These are phyloP conservation scores for Warburgia ugandensis DNA, from an alignment of 164 flowering plant genomes.

Conservation along the genomic window DNA sequence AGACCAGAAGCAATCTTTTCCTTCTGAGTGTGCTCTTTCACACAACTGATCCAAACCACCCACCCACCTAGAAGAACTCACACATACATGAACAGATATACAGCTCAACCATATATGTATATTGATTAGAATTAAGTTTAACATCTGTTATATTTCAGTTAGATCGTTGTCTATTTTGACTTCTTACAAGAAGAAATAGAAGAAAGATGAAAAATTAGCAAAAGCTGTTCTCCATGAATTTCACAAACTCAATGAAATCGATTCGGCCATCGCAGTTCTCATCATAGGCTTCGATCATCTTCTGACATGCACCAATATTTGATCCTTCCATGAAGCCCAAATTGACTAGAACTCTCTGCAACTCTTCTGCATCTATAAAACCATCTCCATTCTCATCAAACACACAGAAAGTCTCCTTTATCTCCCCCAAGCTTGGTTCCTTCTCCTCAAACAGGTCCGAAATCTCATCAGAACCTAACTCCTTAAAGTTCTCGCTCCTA, in stretches of 20 bases:
- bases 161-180: neutral
- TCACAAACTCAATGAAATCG: constrained; percentile 39
- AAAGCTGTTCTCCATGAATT: constrained; percentile 28
- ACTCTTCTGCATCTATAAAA: constrained; percentile 33
- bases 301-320: constrained; percentile 20
- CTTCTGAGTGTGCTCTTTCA: too few relatives aligned
- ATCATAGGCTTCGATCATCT: constrained; percentile 39
- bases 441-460: constrained; percentile 10
- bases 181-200: constrained; percentile 1
- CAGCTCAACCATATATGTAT: too few relatives aligned
- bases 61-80: too few relatives aligned
- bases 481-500: constrained; percentile 10
- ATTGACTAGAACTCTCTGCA: constrained; percentile 26
- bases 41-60: too few relatives aligned
- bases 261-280: constrained; percentile 33
- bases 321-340: constrained; percentile 28
- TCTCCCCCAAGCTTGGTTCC: constrained; percentile 15
- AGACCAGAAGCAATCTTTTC: too few relatives aligned
- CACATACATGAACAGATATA: too few relatives aligned
- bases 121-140: neutral
- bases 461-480: constrained; percentile 21
- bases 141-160: neutral
- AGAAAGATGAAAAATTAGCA: constrained; percentile 10
- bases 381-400: constrained; percentile 50
- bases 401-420: constrained; percentile 37